Evolutionary conservation across 768 basidiomycete species (phyloP).

Genomic region (Lactarius sp.): DNA sequence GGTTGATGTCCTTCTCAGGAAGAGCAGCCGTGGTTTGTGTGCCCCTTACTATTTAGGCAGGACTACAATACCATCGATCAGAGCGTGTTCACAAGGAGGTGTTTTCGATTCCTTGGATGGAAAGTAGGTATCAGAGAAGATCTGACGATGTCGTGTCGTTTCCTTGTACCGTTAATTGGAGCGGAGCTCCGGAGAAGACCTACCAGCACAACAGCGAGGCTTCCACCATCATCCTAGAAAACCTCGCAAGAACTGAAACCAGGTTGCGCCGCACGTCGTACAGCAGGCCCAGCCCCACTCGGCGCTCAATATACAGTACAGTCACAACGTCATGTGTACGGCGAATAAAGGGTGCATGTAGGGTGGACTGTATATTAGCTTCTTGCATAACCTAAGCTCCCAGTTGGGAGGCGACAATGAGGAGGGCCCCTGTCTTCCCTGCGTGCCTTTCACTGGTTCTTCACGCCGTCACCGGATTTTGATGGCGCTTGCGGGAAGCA

Average conservation of each 20-base stretch:
- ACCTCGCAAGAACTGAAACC: too few relatives aligned
- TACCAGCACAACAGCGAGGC: too few relatives aligned
- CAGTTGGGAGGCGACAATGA: neutral
- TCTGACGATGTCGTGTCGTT: neutral
- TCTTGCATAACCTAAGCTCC: neutral
- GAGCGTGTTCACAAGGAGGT: neutral
- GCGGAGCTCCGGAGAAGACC: neutral
- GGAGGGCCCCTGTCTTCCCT: neutral
- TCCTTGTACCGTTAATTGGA: neutral
- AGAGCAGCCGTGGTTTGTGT: neutral
- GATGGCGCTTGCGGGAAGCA: neutral
- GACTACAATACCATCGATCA: neutral
- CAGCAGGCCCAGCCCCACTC: neutral
- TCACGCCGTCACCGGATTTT: neutral
- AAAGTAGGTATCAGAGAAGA: neutral
- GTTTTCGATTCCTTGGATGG: neutral
- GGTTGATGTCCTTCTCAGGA: neutral
- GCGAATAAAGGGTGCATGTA: neutral
- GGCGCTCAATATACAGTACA: too few relatives aligned
- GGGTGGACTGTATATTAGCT: neutral
- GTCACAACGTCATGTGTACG: neutral
- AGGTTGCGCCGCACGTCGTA: too few relatives aligned
- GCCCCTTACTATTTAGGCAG: neutral
- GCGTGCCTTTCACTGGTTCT: neutral
- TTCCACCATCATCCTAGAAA: too few relatives aligned